Evolutionary conservation across 1,139 yeast genomes (phyloP).

Genomic region (Kodamaea ohmeri): DNA sequence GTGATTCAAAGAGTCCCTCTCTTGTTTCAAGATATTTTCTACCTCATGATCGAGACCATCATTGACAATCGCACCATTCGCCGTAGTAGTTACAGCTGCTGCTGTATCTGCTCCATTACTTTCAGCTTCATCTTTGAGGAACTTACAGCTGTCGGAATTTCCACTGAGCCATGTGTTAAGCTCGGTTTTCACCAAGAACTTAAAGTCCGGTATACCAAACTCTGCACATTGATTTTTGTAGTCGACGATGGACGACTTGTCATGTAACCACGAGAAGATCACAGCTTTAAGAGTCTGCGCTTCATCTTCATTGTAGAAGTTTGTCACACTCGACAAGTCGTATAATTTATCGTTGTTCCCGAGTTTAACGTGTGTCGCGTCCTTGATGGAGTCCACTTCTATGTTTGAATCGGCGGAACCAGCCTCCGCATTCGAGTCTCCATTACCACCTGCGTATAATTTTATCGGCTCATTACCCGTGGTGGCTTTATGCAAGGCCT

Average conservation of each 20-base stretch:
- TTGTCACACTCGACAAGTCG: conserved; percentile 48
- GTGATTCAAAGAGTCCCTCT: conserved; percentile 71
- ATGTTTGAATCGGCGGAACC: conserved; percentile 9
- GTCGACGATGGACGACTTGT: conserved; percentile 75
- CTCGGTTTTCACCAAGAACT: conserved; percentile 84
- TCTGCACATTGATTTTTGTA: conserved; percentile 73
- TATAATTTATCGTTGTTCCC: conserved; percentile 22
- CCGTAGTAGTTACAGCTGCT: conserved; percentile 1
- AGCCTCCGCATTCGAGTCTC: conserved; percentile 8
- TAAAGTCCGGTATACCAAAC: conserved; percentile 64
- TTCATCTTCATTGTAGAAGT: conserved; percentile 53
- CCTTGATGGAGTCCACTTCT: conserved; percentile 29
- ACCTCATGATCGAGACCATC: conserved; percentile 48
- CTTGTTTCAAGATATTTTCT: conserved; percentile 53
- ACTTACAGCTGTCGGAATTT: conserved; percentile 54
- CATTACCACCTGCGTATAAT: conserved; percentile 21
- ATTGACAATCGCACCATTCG: conserved; percentile 5
- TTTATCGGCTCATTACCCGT: conserved; percentile 24
- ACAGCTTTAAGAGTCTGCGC: conserved; percentile 59
- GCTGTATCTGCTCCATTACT: conserved; percentile 5
- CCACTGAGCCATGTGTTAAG: conserved; percentile 80
- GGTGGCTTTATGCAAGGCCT: conserved; percentile 22
- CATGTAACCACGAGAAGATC: conserved; percentile 77
- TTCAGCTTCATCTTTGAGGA: conserved; percentile 30
- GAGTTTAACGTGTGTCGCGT: conserved; percentile 36